Conservation (phyloP, 2,329 filamentous ascomycete species). For the Ophiostoma ulmi region DNA sequence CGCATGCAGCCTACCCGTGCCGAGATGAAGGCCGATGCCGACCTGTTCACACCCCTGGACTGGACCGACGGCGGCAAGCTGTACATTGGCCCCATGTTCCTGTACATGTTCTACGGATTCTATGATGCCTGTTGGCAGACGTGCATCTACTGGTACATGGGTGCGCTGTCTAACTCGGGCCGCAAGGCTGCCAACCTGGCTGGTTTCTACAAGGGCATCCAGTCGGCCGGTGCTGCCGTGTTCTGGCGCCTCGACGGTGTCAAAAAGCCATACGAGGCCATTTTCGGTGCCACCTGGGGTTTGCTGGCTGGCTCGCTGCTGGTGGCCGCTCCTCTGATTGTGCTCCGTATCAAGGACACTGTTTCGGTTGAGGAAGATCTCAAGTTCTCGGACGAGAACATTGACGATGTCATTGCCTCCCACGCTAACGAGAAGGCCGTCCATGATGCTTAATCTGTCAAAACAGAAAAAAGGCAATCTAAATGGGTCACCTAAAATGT, state of each 20-base stretch:
- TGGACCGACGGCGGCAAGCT: slow-evolving; percentile 55
- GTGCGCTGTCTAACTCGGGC: slow-evolving; percentile 83
- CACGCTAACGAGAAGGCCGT: slow-evolving; percentile 27
- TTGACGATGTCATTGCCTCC: slow-evolving; percentile 57
- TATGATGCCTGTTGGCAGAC: slow-evolving; percentile 91
- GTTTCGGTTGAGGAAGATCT: slow-evolving; percentile 76
- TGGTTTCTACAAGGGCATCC: slow-evolving; percentile 52
- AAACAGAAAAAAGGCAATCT: too few species aligned
- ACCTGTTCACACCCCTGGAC: slow-evolving; percentile 43
- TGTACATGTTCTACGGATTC: slow-evolving; percentile 87
- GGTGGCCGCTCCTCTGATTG: slow-evolving; percentile 72
- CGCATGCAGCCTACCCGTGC: slow-evolving; percentile 52
- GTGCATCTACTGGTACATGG: slow-evolving; percentile 93
- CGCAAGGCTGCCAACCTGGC: slow-evolving; percentile 89
- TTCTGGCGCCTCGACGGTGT: slow-evolving; percentile 65
- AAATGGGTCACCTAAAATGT: too few species aligned
- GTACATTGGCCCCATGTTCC: slow-evolving; percentile 75
- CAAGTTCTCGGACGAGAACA: slow-evolving; percentile 76
- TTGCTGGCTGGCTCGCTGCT: slow-evolving; percentile 69
- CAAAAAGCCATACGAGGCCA: slow-evolving; percentile 59
- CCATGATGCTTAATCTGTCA: slow-evolving; percentile 17
- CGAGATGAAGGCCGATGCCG: slow-evolving; percentile 29
- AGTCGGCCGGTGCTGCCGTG: slow-evolving; percentile 78
- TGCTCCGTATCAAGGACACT: slow-evolving; percentile 74
- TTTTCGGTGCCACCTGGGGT: slow-evolving; percentile 71